A percentile compares a stretch with the other conserved stretches of the same genome.
These are phyloP conservation scores for Sclerotinia sclerotiorum DNA, from an alignment of 2,329 filamentous ascomycete genomes.

Conservation along the genomic window DNA sequence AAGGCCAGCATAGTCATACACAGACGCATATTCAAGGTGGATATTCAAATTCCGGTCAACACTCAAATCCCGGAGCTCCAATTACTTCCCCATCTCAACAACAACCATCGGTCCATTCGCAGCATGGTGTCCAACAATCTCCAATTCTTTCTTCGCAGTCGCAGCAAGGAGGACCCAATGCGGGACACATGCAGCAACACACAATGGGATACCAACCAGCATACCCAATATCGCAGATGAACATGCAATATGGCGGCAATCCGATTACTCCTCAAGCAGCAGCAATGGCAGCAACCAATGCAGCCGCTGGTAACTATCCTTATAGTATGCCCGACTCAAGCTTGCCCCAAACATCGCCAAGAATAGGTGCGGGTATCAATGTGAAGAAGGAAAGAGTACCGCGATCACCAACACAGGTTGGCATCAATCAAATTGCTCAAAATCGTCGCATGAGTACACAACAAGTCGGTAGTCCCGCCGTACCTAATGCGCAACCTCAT, in stretches of 20 bases:
- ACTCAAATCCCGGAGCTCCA: slow-evolving; percentile 48
- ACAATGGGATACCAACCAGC: slow-evolving; percentile 80
- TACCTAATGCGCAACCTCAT: slow-evolving; percentile 71
- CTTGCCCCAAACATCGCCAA: slow-evolving; percentile 70
- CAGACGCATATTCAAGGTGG: slow-evolving; percentile 57
- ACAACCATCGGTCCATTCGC: slow-evolving; percentile 61
- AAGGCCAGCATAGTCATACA: slow-evolving; percentile 61
- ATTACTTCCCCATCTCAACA: slow-evolving; percentile 74
- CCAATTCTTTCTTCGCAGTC: slow-evolving; percentile 79
- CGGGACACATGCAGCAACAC: slow-evolving; percentile 58
- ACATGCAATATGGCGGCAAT: slow-evolving; percentile 81
- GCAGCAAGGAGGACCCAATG: slow-evolving; percentile 64
- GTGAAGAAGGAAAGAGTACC: slow-evolving; percentile 74
- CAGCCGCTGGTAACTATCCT: slow-evolving; percentile 77
- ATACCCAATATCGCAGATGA: slow-evolving; percentile 66
- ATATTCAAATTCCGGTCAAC: slow-evolving; percentile 60
- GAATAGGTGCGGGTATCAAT: slow-evolving; percentile 59
- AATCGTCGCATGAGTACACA: slow-evolving; percentile 68
- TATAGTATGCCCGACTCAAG: slow-evolving; percentile 71
- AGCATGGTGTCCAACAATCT: slow-evolving; percentile 63
- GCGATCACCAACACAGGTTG: slow-evolving; percentile 67
- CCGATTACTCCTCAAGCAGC: slow-evolving; percentile 73
- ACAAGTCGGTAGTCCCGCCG: slow-evolving; percentile 67
- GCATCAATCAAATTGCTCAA: slow-evolving; percentile 62
- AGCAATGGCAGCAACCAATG: slow-evolving; percentile 88